A percentile compares a stretch with the other conserved stretches of the same genome.
Conservation (phyloP, 306 rosid species). For the Lathyrus tuberosus region DNA sequence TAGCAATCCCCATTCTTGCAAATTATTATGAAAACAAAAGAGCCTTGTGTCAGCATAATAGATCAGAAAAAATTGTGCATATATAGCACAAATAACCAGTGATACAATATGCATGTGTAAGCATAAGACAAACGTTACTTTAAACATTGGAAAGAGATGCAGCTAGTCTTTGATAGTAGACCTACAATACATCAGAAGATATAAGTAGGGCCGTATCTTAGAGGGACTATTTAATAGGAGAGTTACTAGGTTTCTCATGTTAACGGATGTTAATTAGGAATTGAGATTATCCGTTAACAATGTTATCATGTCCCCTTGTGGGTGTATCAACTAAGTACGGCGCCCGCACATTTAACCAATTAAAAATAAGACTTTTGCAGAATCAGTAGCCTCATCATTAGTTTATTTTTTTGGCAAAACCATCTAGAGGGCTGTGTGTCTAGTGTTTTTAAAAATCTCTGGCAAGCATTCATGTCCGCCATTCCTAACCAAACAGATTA, state of each 20-base stretch:
- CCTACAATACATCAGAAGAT: not conserved
- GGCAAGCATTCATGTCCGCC: not conserved
- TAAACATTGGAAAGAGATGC: slow-evolving; percentile 23
- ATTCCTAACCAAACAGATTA: slow-evolving; percentile 19
- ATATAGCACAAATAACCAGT: slow-evolving; percentile 16
- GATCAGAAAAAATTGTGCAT: not conserved
- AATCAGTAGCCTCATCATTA: not conserved
- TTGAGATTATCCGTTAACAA: too few relatives aligned
- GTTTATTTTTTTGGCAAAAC: not conserved
- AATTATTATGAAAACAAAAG: slow-evolving; percentile 37
- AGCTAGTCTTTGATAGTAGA: slow-evolving; percentile 13
- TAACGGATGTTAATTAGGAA: too few relatives aligned
- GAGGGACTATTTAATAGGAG: not conserved
- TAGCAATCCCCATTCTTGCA: slow-evolving; percentile 62
- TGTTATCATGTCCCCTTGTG: not conserved
- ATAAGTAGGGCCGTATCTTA: not conserved
- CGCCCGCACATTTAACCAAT: slow-evolving; percentile 6
- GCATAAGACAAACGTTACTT: slow-evolving; percentile 8
- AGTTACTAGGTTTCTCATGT: slow-evolving; percentile 11
- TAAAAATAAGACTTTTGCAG: not conserved
- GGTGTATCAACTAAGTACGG: not conserved
- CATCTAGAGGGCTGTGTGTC: not conserved
- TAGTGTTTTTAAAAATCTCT: not conserved
- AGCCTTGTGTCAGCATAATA: slow-evolving; percentile 34
- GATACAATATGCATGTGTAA: slow-evolving; percentile 10